Conservation (phyloP, 108 stramenopile species). For the Nitzschia putrida region DNA sequence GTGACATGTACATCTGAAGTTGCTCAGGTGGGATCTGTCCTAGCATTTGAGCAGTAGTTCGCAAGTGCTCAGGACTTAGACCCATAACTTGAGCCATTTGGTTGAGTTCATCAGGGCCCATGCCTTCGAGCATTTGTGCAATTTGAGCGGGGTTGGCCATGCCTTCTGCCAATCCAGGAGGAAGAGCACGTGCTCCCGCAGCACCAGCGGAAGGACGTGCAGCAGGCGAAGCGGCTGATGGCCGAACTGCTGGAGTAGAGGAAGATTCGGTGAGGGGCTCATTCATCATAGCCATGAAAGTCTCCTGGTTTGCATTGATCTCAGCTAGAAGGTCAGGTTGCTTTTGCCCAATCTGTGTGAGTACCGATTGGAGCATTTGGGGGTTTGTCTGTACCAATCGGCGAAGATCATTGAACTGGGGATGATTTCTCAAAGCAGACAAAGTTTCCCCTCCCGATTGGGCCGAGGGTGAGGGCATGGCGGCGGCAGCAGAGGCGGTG, state of each 20-base stretch:
- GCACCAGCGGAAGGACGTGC: constrained; percentile 36
- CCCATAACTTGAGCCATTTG: constrained; percentile 94
- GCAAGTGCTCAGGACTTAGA: constrained; percentile 89
- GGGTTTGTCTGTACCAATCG: constrained; percentile 94
- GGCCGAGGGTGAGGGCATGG: constrained; percentile 33
- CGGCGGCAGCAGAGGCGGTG: constrained; percentile 34
- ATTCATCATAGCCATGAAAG: constrained; percentile 97
- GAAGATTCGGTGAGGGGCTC: constrained; percentile 84
- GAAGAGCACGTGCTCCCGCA: constrained; percentile 35
- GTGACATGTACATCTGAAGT: constrained; percentile 85
- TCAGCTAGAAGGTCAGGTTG: constrained; percentile 88
- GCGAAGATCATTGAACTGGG: constrained; percentile 91
- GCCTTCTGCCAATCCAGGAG: constrained; percentile 68
- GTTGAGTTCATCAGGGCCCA: constrained; percentile 87
- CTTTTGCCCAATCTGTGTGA: constrained; percentile 90
- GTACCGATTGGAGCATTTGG: constrained; percentile 77
- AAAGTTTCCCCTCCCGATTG: constrained; percentile 51
- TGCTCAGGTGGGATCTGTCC: constrained; percentile 92
- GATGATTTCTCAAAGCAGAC: constrained; percentile 86
- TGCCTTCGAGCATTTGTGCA: constrained; percentile 80
- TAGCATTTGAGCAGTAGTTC: constrained; percentile 88
- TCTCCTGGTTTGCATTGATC: constrained; percentile 93
- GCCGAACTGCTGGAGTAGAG: constrained; percentile 28
- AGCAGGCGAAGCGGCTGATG: constrained; percentile 33
- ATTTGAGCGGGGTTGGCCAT: constrained; percentile 85